Evolutionary conservation across 371 early-diverging fungal genomes (phyloP).

Genomic region (Mucor mucedo): DNA sequence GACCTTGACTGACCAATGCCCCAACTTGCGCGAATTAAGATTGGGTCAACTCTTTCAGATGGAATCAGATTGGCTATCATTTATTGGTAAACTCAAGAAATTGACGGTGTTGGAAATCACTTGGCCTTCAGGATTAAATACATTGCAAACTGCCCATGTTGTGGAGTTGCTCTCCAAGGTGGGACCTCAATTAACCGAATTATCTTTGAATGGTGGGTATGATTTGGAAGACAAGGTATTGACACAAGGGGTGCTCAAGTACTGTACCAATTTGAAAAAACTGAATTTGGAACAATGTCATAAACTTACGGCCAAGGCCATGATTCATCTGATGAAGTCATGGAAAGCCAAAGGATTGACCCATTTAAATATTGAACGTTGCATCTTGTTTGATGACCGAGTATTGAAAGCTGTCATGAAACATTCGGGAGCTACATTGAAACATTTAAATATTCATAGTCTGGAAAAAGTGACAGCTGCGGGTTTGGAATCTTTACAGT

Average conservation of each 20-base stretch:
- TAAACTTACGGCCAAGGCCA: constrained; percentile 61
- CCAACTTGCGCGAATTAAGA: constrained; percentile 59
- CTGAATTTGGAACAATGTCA: constrained; percentile 64
- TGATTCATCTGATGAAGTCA: constrained; percentile 58
- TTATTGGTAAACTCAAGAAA: constrained; percentile 39
- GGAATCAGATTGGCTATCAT: constrained; percentile 53
- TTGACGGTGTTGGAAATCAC: constrained; percentile 56
- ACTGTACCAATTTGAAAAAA: constrained; percentile 57
- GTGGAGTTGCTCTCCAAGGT: constrained; percentile 12
- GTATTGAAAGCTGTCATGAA: constrained; percentile 61
- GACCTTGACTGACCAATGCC: constrained; percentile 60
- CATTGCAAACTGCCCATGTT: constrained; percentile 16
- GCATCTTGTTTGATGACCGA: constrained; percentile 60
- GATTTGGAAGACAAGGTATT: constrained; percentile 59
- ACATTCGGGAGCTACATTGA: constrained; percentile 64
- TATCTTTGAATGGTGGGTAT: constrained; percentile 63
- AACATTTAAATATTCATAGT: constrained; percentile 70
- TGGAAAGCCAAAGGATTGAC: constrained; percentile 55
- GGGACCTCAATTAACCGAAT: constrained; percentile 44
- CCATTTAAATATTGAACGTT: constrained; percentile 58
- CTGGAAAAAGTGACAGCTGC: constrained; percentile 68
- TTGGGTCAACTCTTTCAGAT: constrained; percentile 61
- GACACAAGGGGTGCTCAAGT: constrained; percentile 55
- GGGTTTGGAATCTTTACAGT: constrained; percentile 56
- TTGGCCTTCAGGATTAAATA: constrained; percentile 41